These are phyloP conservation scores for Multifurca ochricompacta DNA, from an alignment of 768 basidiomycete species.

Conservation along the genomic window DNA sequence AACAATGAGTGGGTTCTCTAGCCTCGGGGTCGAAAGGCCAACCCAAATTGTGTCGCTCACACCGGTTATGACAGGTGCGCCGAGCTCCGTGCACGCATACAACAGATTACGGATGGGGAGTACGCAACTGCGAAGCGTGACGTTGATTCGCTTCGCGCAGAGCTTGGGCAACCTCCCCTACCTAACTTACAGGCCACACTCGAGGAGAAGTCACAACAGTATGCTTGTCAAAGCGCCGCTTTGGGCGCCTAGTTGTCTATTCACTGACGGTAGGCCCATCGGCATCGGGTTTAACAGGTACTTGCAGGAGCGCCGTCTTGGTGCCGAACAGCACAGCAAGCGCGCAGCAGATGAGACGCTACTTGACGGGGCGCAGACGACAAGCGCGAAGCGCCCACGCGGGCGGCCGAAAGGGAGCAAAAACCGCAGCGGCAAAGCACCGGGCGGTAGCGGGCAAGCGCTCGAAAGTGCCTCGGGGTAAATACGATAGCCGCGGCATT, in stretches of 20 bases:
- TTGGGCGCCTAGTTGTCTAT: background rate
- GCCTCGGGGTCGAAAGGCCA: background rate
- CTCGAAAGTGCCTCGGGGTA: constrained; percentile 4
- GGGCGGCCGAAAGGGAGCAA: constrained; percentile 33
- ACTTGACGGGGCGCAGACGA: constrained; percentile 19
- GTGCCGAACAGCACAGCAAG: constrained; percentile 23
- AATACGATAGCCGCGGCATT: background rate
- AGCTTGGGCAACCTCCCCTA: constrained; percentile 68
- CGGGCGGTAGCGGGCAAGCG: background rate
- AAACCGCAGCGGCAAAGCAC: constrained; percentile 22
- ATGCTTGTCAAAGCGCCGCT: constrained; percentile 25
- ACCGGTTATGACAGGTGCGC: constrained; percentile 38
- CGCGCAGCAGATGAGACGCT: constrained; percentile 24
- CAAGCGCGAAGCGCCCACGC: constrained; percentile 28
- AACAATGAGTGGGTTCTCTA: constrained; percentile 50
- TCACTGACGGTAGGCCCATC: background rate
- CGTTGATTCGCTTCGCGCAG: constrained; percentile 66
- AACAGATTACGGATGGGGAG: constrained; percentile 62
- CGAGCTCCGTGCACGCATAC: constrained; percentile 62
- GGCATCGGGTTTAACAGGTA: constrained; percentile 21
- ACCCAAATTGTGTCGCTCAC: constrained; percentile 8
- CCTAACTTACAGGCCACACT: constrained; percentile 65
- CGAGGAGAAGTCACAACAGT: constrained; percentile 58
- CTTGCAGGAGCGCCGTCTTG: constrained; percentile 29
- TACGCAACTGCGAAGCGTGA: constrained; percentile 68